Conservation (phyloP, 495 filamentous ascomycete genomes). For the Lepidopterella palustris region DNA sequence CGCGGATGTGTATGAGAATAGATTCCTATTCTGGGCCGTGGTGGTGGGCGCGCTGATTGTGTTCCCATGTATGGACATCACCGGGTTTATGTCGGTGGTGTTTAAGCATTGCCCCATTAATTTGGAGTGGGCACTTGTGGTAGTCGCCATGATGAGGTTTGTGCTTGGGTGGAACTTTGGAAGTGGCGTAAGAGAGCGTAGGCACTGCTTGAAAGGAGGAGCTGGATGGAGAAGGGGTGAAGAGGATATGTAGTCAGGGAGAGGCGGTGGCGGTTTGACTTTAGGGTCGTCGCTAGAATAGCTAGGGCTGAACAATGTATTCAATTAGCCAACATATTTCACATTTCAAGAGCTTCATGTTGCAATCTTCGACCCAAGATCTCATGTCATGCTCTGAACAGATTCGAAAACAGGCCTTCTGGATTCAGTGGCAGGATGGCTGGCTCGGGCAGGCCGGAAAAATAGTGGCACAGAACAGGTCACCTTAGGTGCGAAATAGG, state of each 20-base stretch:
- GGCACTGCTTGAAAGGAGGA: slow-evolving; percentile 14
- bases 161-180: slow-evolving; percentile 68
- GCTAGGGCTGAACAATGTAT: no score
- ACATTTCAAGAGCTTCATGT: no score
- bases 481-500: no score
- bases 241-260: neutral
- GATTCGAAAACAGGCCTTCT: no score
- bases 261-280: neutral
- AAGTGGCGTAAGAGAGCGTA: no score
- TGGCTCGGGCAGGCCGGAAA: no score
- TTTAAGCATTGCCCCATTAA: slow-evolving; percentile 63
- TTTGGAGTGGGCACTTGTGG: slow-evolving; percentile 62
- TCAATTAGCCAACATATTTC: no score
- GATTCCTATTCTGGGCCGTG: slow-evolving; percentile 65
- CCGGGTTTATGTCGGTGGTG: slow-evolving; percentile 56
- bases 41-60: slow-evolving; percentile 54
- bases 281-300: no score
- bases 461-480: no score
- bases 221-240: slow-evolving; percentile 1
- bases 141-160: slow-evolving; percentile 50
- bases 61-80: slow-evolving; percentile 65
- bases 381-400: no score
- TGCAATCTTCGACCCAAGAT: no score
- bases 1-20: slow-evolving; percentile 57
- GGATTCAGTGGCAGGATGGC: no score